phyloP scores from a whole-genome alignment of 768 basidiomycete genomes.

The Mycena chlorophos region DNA sequence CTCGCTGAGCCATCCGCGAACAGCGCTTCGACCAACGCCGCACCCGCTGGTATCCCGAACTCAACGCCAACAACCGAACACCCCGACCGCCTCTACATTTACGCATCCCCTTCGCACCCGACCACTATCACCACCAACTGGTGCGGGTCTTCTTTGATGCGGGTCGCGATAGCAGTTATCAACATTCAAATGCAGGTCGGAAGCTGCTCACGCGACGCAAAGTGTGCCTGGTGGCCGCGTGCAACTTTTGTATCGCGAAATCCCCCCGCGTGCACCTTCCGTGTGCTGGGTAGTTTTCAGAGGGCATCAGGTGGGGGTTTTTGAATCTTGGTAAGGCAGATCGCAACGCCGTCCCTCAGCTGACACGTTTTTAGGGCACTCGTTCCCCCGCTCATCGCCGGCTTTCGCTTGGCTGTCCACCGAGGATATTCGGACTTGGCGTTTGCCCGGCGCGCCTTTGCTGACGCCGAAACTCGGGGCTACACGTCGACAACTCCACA shows the following conservation, averaged over 20 bases:
- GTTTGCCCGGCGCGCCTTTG: not conserved
- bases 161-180: too few species aligned
- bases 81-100: not conserved
- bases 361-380: not conserved
- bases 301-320: not conserved
- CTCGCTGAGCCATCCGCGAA: not conserved
- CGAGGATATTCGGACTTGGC: not conserved
- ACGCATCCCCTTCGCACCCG: not conserved
- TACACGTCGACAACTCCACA: not conserved
- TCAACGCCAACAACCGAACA: not conserved
- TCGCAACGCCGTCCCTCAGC: not conserved
- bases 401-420: not conserved
- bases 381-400: not conserved
- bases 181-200: not conserved
- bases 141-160: too few species aligned
- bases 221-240: not conserved
- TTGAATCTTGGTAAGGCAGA: not conserved
- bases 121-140: not conserved
- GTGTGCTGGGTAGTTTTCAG: not conserved
- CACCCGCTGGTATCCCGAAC: not conserved
- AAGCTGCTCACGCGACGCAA: not conserved
- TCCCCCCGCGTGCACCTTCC: too few species aligned
- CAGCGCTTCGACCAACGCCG: not conserved
- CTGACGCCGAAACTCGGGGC: not conserved
- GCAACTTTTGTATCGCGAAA: not conserved